A percentile compares a stretch with the other conserved stretches of the same genome.
phyloP scores from a whole-genome alignment of 805 yeast species.

The Suhomyces sp. region DNA sequence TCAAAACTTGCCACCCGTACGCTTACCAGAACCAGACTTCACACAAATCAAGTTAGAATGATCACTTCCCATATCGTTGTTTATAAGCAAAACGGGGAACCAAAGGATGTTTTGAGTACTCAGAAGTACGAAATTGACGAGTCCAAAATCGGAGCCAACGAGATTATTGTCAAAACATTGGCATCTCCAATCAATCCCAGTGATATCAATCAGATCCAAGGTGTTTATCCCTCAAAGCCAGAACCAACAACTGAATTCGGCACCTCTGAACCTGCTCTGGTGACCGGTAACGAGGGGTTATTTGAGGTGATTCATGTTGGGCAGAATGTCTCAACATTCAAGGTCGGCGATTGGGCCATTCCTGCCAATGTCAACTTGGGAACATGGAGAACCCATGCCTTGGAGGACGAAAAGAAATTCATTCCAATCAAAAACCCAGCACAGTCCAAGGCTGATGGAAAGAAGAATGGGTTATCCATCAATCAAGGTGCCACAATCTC shows the following conservation, averaged over 20 bases:
- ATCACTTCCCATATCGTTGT: slow-evolving; percentile 64
- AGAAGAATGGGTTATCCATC: slow-evolving; percentile 30
- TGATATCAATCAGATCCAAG: slow-evolving; percentile 47
- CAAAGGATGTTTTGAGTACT: slow-evolving; percentile 51
- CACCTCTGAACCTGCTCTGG: slow-evolving; percentile 66
- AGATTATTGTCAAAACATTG: slow-evolving; percentile 34
- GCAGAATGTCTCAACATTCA: slow-evolving; percentile 42
- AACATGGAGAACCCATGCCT: slow-evolving; percentile 87
- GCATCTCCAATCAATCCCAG: slow-evolving; percentile 46
- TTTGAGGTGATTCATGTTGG: slow-evolving; percentile 83
- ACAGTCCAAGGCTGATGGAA: slow-evolving; percentile 43
- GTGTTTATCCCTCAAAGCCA: slow-evolving; percentile 47
- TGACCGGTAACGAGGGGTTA: slow-evolving; percentile 93
- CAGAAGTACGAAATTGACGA: slow-evolving; percentile 53
- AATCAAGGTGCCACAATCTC: slow-evolving; percentile 83
- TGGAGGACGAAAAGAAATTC: slow-evolving; percentile 52
- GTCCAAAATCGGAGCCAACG: slow-evolving; percentile 37
- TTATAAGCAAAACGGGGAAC: slow-evolving; percentile 68
- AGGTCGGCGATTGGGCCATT: slow-evolving; percentile 83
- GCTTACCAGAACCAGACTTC: slow-evolving; percentile 1
- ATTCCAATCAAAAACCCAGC: slow-evolving; percentile 55
- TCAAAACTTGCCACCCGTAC: background rate
- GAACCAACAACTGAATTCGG: slow-evolving; percentile 54
- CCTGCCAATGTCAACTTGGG: slow-evolving; percentile 80
- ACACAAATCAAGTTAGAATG: slow-evolving; percentile 23